phyloP scores from a whole-genome alignment of 805 yeast species.

The Candida boleticola region DNA sequence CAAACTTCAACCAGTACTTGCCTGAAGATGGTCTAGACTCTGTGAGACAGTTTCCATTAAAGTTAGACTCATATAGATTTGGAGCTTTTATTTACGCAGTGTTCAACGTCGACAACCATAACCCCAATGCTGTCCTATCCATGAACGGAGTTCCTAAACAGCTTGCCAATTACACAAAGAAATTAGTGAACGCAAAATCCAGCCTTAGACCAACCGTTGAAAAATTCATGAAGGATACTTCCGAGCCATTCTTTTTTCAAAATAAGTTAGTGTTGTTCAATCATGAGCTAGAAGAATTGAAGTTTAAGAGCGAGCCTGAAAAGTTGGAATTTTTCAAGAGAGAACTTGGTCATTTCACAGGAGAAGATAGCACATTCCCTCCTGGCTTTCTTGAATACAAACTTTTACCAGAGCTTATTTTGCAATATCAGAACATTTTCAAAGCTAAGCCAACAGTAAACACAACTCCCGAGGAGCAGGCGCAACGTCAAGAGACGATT shows the following conservation, averaged over 20 bases:
- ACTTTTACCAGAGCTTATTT: conserved; percentile 68
- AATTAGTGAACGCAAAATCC: conserved; percentile 34
- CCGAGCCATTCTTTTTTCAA: conserved; percentile 20
- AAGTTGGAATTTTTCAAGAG: conserved; percentile 44
- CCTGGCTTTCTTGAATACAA: conserved; percentile 55
- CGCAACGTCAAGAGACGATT: conserved; percentile 35
- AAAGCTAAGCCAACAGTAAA: conserved; percentile 24
- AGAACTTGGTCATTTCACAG: conserved; percentile 25
- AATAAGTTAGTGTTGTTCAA: conserved; percentile 53
- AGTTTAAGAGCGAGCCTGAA: conserved; percentile 51
- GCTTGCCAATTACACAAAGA: conserved; percentile 36
- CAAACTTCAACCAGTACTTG: conserved; percentile 22
- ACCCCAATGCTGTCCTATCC: conserved; percentile 7
- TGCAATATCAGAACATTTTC: conserved; percentile 36
- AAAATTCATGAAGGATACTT: conserved; percentile 24
- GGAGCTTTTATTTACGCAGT: conserved; percentile 55
- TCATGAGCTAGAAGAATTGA: conserved; percentile 53
- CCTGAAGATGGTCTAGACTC: conserved; percentile 58
- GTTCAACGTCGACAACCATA: conserved; percentile 21
- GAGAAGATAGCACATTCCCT: conserved; percentile 30
- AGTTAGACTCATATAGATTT: conserved; percentile 63
- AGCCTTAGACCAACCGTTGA: conserved; percentile 33
- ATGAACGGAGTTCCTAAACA: conserved; percentile 31
- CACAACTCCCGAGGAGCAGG: conserved; percentile 27
- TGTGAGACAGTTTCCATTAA: conserved; percentile 33